phyloP scores from a whole-genome alignment of 2,329 filamentous ascomycete genomes.

The Didymella segeticola region DNA sequence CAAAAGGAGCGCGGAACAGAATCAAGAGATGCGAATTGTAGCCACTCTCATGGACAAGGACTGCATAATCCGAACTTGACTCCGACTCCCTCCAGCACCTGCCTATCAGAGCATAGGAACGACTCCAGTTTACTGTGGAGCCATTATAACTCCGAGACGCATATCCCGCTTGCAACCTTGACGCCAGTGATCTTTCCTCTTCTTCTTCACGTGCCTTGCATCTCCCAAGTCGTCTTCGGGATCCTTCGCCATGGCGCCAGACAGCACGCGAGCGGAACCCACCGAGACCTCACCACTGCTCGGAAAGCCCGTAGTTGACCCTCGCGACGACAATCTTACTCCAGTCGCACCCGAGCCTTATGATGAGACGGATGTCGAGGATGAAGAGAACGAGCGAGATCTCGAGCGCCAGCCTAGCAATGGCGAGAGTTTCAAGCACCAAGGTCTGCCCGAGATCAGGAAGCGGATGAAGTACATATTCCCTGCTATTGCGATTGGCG shows the following conservation, averaged over 20 bases:
- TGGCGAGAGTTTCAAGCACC: constrained; percentile 45
- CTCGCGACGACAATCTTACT: constrained; percentile 33
- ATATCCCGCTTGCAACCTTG: background rate
- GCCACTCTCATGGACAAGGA: background rate
- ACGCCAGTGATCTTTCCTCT: background rate
- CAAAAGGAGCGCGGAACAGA: background rate
- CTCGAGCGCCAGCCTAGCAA: constrained; percentile 46
- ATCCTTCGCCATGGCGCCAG: constrained; percentile 2
- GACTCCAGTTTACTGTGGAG: constrained; percentile 1
- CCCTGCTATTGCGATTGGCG: constrained; percentile 68
- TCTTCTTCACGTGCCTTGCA: background rate
- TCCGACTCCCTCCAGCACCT: background rate
- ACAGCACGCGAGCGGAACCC: background rate
- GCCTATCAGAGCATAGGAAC: background rate
- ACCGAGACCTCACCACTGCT: constrained; percentile 58
- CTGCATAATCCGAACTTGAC: background rate
- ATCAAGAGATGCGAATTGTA: background rate
- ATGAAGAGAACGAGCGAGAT: constrained; percentile 35
- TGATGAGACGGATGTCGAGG: constrained; percentile 8
- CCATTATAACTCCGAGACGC: background rate
- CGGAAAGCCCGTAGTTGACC: constrained; percentile 34
- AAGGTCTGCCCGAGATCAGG: constrained; percentile 57
- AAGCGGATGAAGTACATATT: constrained; percentile 64
- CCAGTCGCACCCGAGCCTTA: constrained; percentile 26
- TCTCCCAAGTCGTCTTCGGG: background rate